Evolutionary conservation across 2,329 filamentous ascomycete genomes (phyloP).

Genomic region (Helotiales sp.): DNA sequence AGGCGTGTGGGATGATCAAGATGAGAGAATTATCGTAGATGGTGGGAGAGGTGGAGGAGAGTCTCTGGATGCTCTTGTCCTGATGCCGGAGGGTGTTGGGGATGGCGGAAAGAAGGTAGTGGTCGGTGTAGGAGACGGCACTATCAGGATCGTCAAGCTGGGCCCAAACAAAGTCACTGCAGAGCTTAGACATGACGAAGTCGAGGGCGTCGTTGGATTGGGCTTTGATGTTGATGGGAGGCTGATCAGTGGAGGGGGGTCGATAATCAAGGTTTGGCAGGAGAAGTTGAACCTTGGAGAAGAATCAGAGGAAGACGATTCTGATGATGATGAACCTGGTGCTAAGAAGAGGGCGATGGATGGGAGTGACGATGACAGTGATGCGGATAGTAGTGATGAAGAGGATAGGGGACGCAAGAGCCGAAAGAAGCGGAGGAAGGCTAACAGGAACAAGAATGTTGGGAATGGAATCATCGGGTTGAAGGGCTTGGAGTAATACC

Average conservation of each 20-base stretch:
- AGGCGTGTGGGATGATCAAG: slow-evolving; percentile 93
- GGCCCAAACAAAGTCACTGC: slow-evolving; percentile 72
- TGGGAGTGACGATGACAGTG: slow-evolving; percentile 36
- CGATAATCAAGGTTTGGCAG: slow-evolving; percentile 87
- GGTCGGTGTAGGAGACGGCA: slow-evolving; percentile 82
- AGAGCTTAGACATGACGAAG: slow-evolving; percentile 76
- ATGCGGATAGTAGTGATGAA: slow-evolving; percentile 35
- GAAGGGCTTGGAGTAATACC: slow-evolving; percentile 38
- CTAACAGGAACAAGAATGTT: slow-evolving; percentile 39
- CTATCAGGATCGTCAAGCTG: slow-evolving; percentile 76
- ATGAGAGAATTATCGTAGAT: slow-evolving; percentile 83
- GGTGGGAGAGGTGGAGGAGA: slow-evolving; percentile 67
- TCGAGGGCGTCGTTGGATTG: slow-evolving; percentile 82
- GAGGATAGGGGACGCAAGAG: slow-evolving; percentile 35
- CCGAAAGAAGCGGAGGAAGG: slow-evolving; percentile 41
- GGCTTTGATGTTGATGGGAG: slow-evolving; percentile 85
- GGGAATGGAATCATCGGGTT: slow-evolving; percentile 43
- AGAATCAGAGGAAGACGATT: slow-evolving; percentile 53
- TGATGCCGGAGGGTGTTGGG: slow-evolving; percentile 73
- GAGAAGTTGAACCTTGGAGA: slow-evolving; percentile 63
- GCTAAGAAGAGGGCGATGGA: slow-evolving; percentile 39
- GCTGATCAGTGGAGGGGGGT: slow-evolving; percentile 88
- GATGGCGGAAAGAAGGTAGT: slow-evolving; percentile 74
- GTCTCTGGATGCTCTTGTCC: slow-evolving; percentile 77
- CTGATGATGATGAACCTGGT: slow-evolving; percentile 53